Evolutionary conservation across 2,329 filamentous ascomycete genomes (phyloP), one percentile per base, ranked within the genome.

Genomic region (Sporothrix pseudoabietina): DNA sequence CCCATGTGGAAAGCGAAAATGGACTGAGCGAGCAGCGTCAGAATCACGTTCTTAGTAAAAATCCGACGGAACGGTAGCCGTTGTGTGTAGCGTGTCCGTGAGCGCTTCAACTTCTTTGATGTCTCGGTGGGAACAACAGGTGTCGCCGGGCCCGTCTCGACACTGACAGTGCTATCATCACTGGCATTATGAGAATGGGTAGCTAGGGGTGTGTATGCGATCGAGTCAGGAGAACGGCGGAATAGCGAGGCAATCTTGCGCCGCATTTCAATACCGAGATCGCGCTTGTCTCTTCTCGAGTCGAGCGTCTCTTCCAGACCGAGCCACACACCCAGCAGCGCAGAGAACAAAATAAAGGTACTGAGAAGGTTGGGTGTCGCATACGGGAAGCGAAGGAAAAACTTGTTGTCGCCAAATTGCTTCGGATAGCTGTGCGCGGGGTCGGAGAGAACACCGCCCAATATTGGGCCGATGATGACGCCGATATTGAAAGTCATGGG

Each of bases 401-500:
- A 85, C 0, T 76, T 76, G 3, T 84, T 78, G 35, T 82, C 74
- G 14, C 87, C 86, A 73, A 89, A 88, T 0, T 84, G 71, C 1
- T 76, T 75, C 0, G 84, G 84, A 69, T 83, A 84, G 72, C 81
- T 82, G 22, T 78, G 79, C 1, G 82, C 82, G 3, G 83, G 85
- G 63, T 86, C 84, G 3, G 84, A 84, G 10, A 86, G 79, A 10
- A 85, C 14, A 4, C 85, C 84, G 39, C 84, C 80, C 2, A 89
- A 77, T 10, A 88, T 82, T 0, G 87, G 87, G 0, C 87, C 87
- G n/a, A 88, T 82, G 59, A 89, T 88, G 68, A 88, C 84, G 14
- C 88, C 88, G 26, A 90, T 85, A 76, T 94, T 94, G 80, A 92
- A 93, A 30, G 90, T 92, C 90, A 94, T 93, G 1, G 83, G 83